These are phyloP conservation scores for Wickerhamomyces sp. DNA, from an alignment of 1,139 yeast species.

Conservation along the genomic window DNA sequence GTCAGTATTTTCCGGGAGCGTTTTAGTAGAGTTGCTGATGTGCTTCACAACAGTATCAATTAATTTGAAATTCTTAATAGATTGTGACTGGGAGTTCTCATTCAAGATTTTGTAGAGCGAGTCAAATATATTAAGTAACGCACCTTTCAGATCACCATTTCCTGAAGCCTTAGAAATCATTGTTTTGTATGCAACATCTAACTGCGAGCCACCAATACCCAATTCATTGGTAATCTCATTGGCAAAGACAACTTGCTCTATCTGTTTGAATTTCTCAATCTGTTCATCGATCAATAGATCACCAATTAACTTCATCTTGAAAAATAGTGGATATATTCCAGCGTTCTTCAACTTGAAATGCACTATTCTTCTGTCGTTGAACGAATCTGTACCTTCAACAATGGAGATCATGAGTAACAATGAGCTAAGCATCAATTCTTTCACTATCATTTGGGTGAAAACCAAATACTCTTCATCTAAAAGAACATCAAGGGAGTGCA, in stretches of 20 bases:
- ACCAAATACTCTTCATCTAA: constrained; percentile 68
- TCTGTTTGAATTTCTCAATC: constrained; percentile 45
- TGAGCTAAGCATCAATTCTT: constrained; percentile 67
- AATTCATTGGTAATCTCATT: constrained; percentile 18
- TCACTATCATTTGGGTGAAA: constrained; percentile 58
- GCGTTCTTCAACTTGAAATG: constrained; percentile 57
- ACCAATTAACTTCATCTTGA: constrained; percentile 48
- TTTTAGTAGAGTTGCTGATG: constrained; percentile 44
- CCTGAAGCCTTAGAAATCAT: constrained; percentile 24
- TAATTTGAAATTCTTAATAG: constrained; percentile 31
- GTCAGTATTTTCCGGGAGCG: constrained; percentile 48
- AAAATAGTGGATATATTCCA: constrained; percentile 54
- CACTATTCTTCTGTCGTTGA: constrained; percentile 40
- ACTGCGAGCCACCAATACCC: constrained; percentile 10
- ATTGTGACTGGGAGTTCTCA: constrained; percentile 26
- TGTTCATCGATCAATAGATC: constrained; percentile 55
- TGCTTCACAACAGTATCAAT: constrained; percentile 69
- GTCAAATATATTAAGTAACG: constrained; percentile 5
- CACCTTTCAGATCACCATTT: constrained; percentile 46
- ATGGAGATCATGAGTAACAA: constrained; percentile 63
- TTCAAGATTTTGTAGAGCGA: constrained; percentile 12
- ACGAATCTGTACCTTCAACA: constrained; percentile 53
- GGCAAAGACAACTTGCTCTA: constrained; percentile 12
- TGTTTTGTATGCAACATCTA: constrained; percentile 11
- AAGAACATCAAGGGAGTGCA: constrained; percentile 51